Evolutionary conservation across 2,329 filamentous ascomycete genomes (phyloP), one percentile per base, ranked within the genome.

Genomic region (Biscogniauxia mediterranea): DNA sequence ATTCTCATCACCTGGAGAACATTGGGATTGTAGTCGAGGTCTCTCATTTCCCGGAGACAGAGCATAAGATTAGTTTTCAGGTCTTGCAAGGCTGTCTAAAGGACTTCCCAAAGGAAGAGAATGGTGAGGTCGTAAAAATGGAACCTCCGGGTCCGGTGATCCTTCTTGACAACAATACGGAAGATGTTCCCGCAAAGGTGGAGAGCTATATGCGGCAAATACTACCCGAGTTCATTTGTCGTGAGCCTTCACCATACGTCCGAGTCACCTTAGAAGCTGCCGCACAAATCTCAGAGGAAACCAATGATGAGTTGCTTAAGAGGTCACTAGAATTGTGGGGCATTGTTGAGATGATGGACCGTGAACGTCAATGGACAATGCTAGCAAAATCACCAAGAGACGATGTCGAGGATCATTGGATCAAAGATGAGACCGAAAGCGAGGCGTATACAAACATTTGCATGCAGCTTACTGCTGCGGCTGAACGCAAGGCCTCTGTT

Each of bases 251-350:
- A 5, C 80, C 79, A 49, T 86, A 88, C 62, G 85, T 87, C 73
- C 80, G 81, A 11, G 79, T 83, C 20, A 87, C 85, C 1, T 77
- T 89, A 32, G 80, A 83, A 54, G 81, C 80, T 6, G 80, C 81
- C 9, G 71, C 75, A 20, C 69, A 74, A 32, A 70, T 82, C n/a
- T 82, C 83, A 0, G 75, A 77, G 46, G 72, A 79, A 54, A 80
- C 80, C 6, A 77, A 79, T 42, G 84, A 87, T 63, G 80, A 83
- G 59, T 75, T 87, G 13, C 75, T 89, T 6, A 79, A 79, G 57
- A 81, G 84, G 61, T 83, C 85, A 1, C 77, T 89, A 4, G 85
- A 89, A 70, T 78, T 89, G 1, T 89, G 86, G 86, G 83, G 84
- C 0, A 78, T 87, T 5, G 85, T 89, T 4, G 86, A 89, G 70